Evolutionary conservation across 352 stramenopile genomes (phyloP), one percentile per base, ranked within the genome.

Genomic region (Globisporangium sylvaticum): DNA sequence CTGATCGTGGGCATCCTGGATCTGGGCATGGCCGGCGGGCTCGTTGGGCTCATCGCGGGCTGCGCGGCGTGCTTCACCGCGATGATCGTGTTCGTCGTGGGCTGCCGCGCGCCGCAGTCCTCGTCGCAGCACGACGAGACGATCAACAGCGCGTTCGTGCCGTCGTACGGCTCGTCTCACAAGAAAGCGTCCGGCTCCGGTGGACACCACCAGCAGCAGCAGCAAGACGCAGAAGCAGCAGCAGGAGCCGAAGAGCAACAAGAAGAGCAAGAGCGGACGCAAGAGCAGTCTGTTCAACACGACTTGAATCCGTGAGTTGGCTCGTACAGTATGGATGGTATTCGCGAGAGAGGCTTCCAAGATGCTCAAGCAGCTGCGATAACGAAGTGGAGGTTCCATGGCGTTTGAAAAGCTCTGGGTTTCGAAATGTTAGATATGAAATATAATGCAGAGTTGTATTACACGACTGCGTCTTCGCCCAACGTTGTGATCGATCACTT

Each of bases 1-100:
- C 62, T 89, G 54, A 86, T 89, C 68, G 74, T 89, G 50, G 81
- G 81, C 9, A 65, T 89, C 59, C 69, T 89, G n/a, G 79, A 87
- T 24, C 69, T 89, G 29, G 81, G 81, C 12, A 81, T 88, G 75
- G 75, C 78, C 6, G 74, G 78, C 25, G 67, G 71, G 5, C 32
- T 77, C 24, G 81, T 84, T 56, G 78, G 74, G 0, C 57, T 74
- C 14, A 55, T 82, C 53, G 74, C 78, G 14, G 78, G 78, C 29
- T 65, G 44, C 0, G 31, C 73, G 8, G 78, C 78, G n/a, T 80
- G 69, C 52, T 62, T 71, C 44, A 86, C 77, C 61, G 76, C 78
- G 7, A 68, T 71, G n/a, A 68, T 86, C 59, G 72, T 84, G 53
- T 39, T 84, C 31, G 46, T 77, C 31, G 69, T 80, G 27, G 74